Evolutionary conservation across 139 green algal species (phyloP).

Genomic region (Micractinium conductrix): DNA sequence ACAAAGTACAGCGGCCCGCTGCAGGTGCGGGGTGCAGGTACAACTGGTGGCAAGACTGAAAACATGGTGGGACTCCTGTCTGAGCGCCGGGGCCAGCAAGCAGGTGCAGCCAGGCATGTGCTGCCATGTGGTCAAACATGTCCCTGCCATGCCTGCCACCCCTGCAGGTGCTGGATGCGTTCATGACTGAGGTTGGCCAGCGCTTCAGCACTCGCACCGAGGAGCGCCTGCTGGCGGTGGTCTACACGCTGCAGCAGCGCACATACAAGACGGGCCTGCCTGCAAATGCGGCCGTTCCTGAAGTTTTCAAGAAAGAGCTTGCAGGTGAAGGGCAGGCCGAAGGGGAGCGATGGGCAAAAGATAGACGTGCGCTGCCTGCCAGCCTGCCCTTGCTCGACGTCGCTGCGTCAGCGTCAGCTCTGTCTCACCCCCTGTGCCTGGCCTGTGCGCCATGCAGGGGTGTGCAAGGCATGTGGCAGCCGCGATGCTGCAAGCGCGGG

Average conservation of each 20-base stretch:
- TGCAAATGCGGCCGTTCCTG: slow-evolving; percentile 72
- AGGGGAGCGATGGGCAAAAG: too few species aligned
- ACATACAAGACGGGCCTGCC: slow-evolving; percentile 85
- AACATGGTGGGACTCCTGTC: too few species aligned
- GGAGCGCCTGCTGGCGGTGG: slow-evolving; percentile 94
- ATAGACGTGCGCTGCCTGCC: too few species aligned
- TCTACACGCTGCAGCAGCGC: slow-evolving; percentile 92
- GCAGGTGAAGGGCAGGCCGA: too few species aligned
- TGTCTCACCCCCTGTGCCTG: too few species aligned
- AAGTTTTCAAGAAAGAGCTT: slow-evolving; percentile 72
- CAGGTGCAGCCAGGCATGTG: too few species aligned
- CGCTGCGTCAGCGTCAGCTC: too few species aligned
- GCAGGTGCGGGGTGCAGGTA: slow-evolving; percentile 3
- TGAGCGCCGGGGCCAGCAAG: too few species aligned
- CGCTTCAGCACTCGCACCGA: slow-evolving; percentile 86
- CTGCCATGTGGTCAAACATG: neutral
- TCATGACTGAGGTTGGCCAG: slow-evolving; percentile 59
- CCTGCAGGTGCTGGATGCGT: slow-evolving; percentile 25
- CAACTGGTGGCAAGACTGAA: too few species aligned
- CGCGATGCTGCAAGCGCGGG: neutral
- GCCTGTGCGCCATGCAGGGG: slow-evolving; percentile 48
- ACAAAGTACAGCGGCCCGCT: slow-evolving; percentile 50
- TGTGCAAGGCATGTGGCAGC: slow-evolving; percentile 81
- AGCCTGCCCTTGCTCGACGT: too few species aligned
- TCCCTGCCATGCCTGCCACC: neutral